phyloP scores from a whole-genome alignment of 768 basidiomycete species.

The Russula sp. region DNA sequence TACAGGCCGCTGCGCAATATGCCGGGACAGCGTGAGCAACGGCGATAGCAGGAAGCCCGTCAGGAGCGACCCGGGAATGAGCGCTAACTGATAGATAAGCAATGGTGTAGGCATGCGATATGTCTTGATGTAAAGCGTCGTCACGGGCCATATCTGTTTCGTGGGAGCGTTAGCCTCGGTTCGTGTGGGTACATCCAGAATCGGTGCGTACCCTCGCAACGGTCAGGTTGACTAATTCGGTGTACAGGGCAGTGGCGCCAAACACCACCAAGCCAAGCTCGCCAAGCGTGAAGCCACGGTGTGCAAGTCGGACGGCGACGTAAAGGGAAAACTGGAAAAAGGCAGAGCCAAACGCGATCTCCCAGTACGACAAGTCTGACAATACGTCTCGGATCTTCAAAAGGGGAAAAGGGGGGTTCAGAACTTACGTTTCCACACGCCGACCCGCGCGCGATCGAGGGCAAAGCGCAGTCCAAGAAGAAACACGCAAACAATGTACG shows the following conservation, averaged over 20 bases:
- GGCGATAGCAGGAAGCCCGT: conserved; percentile 95
- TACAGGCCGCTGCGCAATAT: conserved; percentile 82
- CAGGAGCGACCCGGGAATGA: conserved; percentile 87
- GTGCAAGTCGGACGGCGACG: conserved; percentile 80
- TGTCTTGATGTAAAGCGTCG: conserved; percentile 81
- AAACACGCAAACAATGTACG: conserved; percentile 45
- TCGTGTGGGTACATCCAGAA: background rate
- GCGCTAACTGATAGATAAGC: conserved; percentile 84
- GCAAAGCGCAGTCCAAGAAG: conserved; percentile 46
- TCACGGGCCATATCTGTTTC: conserved; percentile 67
- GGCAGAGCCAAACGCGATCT: conserved; percentile 61
- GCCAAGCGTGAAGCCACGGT: conserved; percentile 92
- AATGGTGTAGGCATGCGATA: conserved; percentile 91
- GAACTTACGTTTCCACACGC: conserved; percentile 63
- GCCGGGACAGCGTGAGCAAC: conserved; percentile 83
- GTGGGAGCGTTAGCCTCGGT: conserved; percentile 6
- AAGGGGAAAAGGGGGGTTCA: background rate
- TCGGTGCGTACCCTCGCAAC: conserved; percentile 59
- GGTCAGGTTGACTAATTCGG: conserved; percentile 84
- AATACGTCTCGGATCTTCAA: background rate
- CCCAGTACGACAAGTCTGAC: conserved; percentile 72
- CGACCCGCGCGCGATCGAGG: conserved; percentile 38
- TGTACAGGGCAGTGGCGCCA: conserved; percentile 78
- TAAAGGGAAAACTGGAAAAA: conserved; percentile 94
- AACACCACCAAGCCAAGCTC: conserved; percentile 87